phyloP scores from a whole-genome alignment of 371 early-diverging fungal genomes.

The Apophysomyces elegans region DNA sequence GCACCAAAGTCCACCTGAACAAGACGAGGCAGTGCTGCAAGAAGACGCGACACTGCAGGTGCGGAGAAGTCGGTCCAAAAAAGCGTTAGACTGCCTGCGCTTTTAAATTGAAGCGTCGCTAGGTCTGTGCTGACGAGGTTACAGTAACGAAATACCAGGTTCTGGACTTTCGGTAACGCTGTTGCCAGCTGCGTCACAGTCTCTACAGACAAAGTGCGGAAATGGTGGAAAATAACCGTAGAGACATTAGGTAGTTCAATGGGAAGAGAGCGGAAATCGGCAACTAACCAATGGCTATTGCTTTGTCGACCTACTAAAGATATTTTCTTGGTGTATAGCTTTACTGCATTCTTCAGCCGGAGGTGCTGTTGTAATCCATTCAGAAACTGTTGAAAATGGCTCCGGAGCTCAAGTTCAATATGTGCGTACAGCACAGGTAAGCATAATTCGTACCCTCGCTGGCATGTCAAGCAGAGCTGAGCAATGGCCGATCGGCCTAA shows the following conservation, averaged over 20 bases:
- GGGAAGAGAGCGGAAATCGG: constrained; percentile 21
- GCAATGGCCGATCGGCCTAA: constrained; percentile 31
- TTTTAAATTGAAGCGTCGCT: neutral
- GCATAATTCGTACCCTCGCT: constrained; percentile 28
- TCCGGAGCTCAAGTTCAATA: constrained; percentile 35
- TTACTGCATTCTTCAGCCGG: constrained; percentile 24
- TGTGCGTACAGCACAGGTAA: constrained; percentile 44
- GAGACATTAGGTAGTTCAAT: constrained; percentile 24
- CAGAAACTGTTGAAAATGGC: constrained; percentile 38
- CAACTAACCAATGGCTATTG: constrained; percentile 35
- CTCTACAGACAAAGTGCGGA: constrained; percentile 40
- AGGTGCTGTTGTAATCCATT: constrained; percentile 22
- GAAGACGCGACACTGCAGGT: constrained; percentile 32
- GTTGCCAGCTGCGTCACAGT: constrained; percentile 37
- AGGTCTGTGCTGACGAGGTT: constrained; percentile 21
- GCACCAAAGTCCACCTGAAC: constrained; percentile 33
- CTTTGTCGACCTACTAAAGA: constrained; percentile 42
- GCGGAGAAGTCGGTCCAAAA: constrained; percentile 52
- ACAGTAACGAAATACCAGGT: constrained; percentile 39
- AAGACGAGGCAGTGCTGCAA: constrained; percentile 29
- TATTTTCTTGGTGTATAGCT: constrained; percentile 28
- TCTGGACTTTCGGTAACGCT: constrained; percentile 18
- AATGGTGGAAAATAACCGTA: constrained; percentile 40
- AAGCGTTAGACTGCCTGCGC: constrained; percentile 20
- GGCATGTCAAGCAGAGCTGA: constrained; percentile 36